Evolutionary conservation across 805 yeast genomes (phyloP).

Genomic region (Sugiyamaella floridensis): DNA sequence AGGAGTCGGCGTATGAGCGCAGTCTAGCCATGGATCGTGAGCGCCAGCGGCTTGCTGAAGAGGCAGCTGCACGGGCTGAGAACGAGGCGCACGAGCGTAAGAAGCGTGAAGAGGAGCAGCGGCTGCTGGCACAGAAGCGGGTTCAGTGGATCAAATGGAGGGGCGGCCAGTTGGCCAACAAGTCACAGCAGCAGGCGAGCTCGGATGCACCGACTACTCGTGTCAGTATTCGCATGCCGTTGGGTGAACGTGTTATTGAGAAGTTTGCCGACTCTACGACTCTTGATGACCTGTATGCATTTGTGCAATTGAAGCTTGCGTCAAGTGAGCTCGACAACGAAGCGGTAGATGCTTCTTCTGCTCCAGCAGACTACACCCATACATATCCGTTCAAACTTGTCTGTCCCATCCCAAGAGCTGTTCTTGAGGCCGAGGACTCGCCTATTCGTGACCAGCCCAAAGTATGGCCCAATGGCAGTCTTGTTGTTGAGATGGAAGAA

Average conservation of each 20-base stretch:
- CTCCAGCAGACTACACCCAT: conserved; percentile 40
- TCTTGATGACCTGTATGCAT: conserved; percentile 64
- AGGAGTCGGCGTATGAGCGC: conserved; percentile 68
- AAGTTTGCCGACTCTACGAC: conserved; percentile 41
- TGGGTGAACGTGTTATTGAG: conserved; percentile 53
- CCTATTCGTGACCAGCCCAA: conserved; percentile 38
- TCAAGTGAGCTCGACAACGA: neutral
- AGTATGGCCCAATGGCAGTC: conserved; percentile 59
- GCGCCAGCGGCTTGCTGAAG: conserved; percentile 28
- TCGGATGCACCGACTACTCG: conserved; percentile 32
- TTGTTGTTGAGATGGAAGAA: conserved; percentile 41
- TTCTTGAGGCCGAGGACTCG: conserved; percentile 30
- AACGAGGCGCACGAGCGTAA: conserved; percentile 16
- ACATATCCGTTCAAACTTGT: conserved; percentile 43
- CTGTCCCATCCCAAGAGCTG: conserved; percentile 52
- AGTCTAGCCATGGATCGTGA: conserved; percentile 64
- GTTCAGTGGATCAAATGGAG: conserved; percentile 48
- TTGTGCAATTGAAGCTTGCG: conserved; percentile 45
- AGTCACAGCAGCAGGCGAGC: neutral
- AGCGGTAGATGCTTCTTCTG: conserved; percentile 17
- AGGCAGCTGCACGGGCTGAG: conserved; percentile 16
- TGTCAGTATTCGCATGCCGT: conserved; percentile 60
- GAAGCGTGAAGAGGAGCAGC: conserved; percentile 11
- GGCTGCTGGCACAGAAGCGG: conserved; percentile 16
- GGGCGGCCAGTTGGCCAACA: conserved; percentile 24